Evolutionary conservation across 208 protist species (phyloP).

Genomic region (Vickermania spadyakhi): DNA sequence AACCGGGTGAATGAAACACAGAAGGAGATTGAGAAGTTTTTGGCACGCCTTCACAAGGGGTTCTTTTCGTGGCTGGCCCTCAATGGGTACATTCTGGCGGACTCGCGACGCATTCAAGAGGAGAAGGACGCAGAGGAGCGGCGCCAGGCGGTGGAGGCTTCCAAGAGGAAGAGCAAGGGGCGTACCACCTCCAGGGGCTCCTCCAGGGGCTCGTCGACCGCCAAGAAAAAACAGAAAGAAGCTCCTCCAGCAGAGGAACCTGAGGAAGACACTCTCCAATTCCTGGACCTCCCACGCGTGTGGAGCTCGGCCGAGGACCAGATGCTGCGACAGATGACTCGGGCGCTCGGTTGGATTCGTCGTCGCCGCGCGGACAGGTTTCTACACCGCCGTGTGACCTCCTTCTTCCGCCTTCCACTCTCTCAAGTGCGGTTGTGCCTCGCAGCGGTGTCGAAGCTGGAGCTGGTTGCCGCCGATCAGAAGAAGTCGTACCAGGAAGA

Average conservation of each 20-base stretch:
- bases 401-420: slow-evolving; percentile 48
- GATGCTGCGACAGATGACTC: slow-evolving; percentile 64
- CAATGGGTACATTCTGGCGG: slow-evolving; percentile 13
- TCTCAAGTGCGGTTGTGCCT: slow-evolving; percentile 53
- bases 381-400: slow-evolving; percentile 42
- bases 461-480: slow-evolving; percentile 1
- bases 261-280: slow-evolving; percentile 1
- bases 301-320: slow-evolving; percentile 54
- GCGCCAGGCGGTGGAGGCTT: not conserved
- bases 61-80: slow-evolving; percentile 13
- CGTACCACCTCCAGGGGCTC: not conserved
- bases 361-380: slow-evolving; percentile 34
- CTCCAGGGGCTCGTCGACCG: not conserved
- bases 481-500: slow-evolving; percentile 3
- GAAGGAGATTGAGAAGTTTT: slow-evolving; percentile 6
- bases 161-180: slow-evolving; percentile 9
- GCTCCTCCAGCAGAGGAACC: slow-evolving; percentile 4
- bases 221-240: slow-evolving; percentile 5
- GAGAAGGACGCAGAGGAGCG: not conserved
- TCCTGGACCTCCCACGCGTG: slow-evolving; percentile 16
- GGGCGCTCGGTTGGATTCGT: slow-evolving; percentile 43
- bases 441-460: slow-evolving; percentile 22
- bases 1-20: slow-evolving; percentile 7
- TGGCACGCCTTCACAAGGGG: slow-evolving; percentile 5
- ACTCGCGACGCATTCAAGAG: not conserved